phyloP scores from a whole-genome alignment of 768 basidiomycete species.

The Boletus sensibilis region DNA sequence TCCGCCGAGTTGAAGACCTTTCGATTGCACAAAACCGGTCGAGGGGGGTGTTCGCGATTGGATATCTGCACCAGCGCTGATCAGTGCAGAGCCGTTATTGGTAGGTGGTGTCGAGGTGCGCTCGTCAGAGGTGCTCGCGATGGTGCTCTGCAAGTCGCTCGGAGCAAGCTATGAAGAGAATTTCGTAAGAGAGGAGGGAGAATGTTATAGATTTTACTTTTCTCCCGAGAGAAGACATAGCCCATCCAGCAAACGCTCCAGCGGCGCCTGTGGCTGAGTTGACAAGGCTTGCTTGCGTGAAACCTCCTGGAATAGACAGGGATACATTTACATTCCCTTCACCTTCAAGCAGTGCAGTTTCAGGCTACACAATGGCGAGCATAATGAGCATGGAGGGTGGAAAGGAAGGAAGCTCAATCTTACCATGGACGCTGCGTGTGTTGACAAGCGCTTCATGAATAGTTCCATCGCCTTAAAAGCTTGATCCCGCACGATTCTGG shows the following conservation, averaged over 20 bases:
- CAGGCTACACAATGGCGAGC: constrained; percentile 44
- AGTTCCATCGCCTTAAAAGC: constrained; percentile 92
- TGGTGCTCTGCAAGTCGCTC: constrained; percentile 70
- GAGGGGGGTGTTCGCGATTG: constrained; percentile 6
- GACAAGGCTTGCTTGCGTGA: constrained; percentile 48
- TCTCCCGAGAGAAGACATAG: constrained; percentile 85
- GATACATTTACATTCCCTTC: constrained; percentile 29
- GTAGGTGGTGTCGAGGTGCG: constrained; percentile 43
- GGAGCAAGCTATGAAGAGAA: constrained; percentile 53
- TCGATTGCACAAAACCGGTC: constrained; percentile 39
- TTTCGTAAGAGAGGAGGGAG: not conserved
- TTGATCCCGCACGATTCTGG: constrained; percentile 89
- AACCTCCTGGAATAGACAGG: constrained; percentile 30
- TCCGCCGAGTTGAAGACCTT: constrained; percentile 69
- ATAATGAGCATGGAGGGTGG: not conserved
- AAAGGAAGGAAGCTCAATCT: constrained; percentile 18
- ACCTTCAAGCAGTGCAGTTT: constrained; percentile 47
- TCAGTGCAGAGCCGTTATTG: not conserved
- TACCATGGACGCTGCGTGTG: constrained; percentile 80
- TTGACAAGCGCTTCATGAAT: constrained; percentile 82
- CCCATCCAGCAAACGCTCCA: constrained; percentile 92
- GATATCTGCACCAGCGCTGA: not conserved
- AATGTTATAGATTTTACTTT: constrained; percentile 46
- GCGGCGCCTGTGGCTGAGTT: constrained; percentile 91
- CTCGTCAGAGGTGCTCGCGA: constrained; percentile 43